A percentile compares a stretch with the other conserved stretches of the same genome.
These are phyloP conservation scores for Eucalyptus viminalis DNA, from an alignment of 345 rosid species.

Conservation along the genomic window DNA sequence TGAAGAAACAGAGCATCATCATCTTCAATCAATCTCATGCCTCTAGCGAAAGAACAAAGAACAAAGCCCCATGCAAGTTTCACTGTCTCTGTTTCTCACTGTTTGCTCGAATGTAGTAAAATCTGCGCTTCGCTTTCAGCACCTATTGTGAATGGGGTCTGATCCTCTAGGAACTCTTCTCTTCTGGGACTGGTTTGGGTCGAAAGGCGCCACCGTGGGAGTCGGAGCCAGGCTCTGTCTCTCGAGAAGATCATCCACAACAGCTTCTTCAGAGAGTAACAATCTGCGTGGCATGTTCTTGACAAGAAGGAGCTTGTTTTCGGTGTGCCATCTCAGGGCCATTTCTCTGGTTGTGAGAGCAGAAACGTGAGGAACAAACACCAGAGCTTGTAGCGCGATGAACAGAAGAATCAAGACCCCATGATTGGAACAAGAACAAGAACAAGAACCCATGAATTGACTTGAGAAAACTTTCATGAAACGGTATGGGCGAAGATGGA, in stretches of 20 bases:
- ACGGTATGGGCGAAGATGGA: background rate
- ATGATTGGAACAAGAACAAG: background rate
- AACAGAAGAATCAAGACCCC: background rate
- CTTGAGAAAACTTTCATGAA: background rate
- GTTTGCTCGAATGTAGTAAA: background rate
- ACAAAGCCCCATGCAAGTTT: background rate
- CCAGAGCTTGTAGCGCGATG: constrained; percentile 14
- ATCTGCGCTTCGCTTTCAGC: constrained; percentile 6
- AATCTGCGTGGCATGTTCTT: background rate
- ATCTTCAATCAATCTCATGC: background rate
- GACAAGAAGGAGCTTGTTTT: background rate
- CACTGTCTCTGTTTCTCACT: background rate
- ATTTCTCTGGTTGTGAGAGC: constrained; percentile 21
- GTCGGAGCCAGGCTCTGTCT: constrained; percentile 23
- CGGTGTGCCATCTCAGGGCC: constrained; percentile 23
- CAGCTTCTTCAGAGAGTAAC: background rate
- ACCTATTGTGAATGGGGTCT: constrained; percentile 84
- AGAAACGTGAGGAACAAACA: constrained; percentile 9
- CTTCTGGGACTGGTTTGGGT: constrained; percentile 55
- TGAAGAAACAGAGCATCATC: background rate
- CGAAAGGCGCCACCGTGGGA: constrained; percentile 33
- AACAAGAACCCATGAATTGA: background rate
- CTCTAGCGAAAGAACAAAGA: background rate
- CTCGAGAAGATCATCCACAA: background rate
- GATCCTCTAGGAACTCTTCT: constrained; percentile 73